phyloP scores from a whole-genome alignment of 2,329 filamentous ascomycete genomes.

The Alternaria sp. region DNA sequence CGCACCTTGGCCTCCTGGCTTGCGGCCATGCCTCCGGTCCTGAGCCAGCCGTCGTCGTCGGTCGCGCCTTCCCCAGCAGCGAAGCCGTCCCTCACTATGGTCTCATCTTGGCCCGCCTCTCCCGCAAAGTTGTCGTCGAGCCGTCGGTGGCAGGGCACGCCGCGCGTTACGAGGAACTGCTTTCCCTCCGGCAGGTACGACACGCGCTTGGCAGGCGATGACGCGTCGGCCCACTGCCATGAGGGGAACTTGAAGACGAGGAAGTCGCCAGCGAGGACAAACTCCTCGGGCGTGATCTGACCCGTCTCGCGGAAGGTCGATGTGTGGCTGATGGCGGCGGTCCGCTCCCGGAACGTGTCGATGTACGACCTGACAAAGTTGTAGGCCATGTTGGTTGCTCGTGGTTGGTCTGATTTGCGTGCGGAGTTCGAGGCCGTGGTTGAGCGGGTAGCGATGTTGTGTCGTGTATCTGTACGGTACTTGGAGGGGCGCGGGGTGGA shows the following conservation, averaged over 20 bases:
- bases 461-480: conserved; percentile 2
- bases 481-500: conserved; percentile 13
- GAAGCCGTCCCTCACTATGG: conserved; percentile 81
- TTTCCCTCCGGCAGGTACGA: conserved; percentile 84
- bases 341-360: conserved; percentile 88
- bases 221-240: conserved; percentile 94
- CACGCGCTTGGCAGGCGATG: conserved; percentile 78
- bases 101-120: conserved; percentile 83
- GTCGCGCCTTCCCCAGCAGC: conserved; percentile 55
- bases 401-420: background rate
- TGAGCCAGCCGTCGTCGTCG: conserved; percentile 87
- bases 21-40: conserved; percentile 79
- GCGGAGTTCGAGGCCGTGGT: background rate
- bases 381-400: conserved; percentile 73
- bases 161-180: conserved; percentile 93
- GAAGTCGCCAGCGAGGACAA: conserved; percentile 93
- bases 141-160: conserved; percentile 89
- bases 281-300: conserved; percentile 97
- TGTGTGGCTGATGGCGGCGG: conserved; percentile 85
- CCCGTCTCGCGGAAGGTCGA: conserved; percentile 94
- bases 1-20: conserved; percentile 76
- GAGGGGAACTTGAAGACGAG: conserved; percentile 99
- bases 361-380: conserved; percentile 80
- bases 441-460: background rate
- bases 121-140: conserved; percentile 94